phyloP scores from a whole-genome alignment of 2,329 filamentous ascomycete species.

The Hypoxylon rubiginosum region DNA sequence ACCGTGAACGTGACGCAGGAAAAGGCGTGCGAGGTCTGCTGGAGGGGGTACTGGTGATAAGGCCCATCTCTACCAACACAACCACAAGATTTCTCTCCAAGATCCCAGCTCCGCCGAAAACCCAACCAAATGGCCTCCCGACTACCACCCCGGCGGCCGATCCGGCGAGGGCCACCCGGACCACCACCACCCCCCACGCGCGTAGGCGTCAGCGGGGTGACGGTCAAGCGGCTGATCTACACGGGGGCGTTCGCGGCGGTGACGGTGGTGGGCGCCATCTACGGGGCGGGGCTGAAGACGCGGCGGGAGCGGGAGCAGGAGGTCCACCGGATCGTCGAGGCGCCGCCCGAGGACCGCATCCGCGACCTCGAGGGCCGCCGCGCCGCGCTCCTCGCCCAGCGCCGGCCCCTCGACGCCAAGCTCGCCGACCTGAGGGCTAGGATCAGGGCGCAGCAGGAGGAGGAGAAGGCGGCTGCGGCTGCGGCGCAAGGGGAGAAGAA shows the following conservation, averaged over 20 bases:
- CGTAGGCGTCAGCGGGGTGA: not conserved
- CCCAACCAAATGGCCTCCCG: not conserved
- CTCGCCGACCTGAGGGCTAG: constrained; percentile 57
- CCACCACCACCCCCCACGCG: no score
- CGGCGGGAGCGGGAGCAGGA: constrained; percentile 60
- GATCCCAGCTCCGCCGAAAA: not conserved
- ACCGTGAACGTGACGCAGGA: constrained; percentile 3
- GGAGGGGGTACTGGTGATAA: constrained; percentile 44
- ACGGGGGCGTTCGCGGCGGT: constrained; percentile 63
- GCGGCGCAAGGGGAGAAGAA: not conserved
- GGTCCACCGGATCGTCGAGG: constrained; percentile 55
- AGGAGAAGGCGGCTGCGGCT: constrained; percentile 35
- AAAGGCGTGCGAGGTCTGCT: constrained; percentile 39
- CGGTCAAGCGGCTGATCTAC: constrained; percentile 46
- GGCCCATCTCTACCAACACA: not conserved
- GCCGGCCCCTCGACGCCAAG: constrained; percentile 58
- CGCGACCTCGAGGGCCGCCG: constrained; percentile 60
- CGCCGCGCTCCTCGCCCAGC: constrained; percentile 56
- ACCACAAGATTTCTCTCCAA: constrained; percentile 4
- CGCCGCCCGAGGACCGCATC: constrained; percentile 60
- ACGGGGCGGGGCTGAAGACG: constrained; percentile 64
- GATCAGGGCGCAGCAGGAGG: constrained; percentile 55
- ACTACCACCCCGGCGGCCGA: constrained; percentile 14
- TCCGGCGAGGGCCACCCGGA: constrained; percentile 17
- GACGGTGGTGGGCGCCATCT: constrained; percentile 62